Evolutionary conservation across 208 protist species (phyloP).

Genomic region (Leishmania aethiopica): DNA sequence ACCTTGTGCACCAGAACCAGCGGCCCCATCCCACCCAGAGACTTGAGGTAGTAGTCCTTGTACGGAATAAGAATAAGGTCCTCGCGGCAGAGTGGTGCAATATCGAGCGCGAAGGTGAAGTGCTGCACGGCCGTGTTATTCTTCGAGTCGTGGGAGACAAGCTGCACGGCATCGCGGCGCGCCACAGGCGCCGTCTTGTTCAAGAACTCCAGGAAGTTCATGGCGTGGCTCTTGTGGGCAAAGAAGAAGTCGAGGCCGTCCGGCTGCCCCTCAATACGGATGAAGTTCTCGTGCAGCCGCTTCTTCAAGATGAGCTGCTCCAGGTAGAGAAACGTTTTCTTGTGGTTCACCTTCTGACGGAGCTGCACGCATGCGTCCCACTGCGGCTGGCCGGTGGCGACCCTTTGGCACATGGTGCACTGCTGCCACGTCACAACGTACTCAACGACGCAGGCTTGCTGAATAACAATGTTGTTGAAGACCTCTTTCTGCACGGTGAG

Average conservation of each 20-base stretch:
- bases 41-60: constrained; percentile 80
- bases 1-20: constrained; percentile 95
- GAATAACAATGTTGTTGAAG: constrained; percentile 95
- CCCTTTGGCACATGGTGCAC: constrained; percentile 97
- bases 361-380: constrained; percentile 98
- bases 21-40: constrained; percentile 90
- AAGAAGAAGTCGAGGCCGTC: constrained; percentile 99
- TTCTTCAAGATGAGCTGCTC: constrained; percentile 99
- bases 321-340: constrained; percentile 98
- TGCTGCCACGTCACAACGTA: constrained; percentile 97
- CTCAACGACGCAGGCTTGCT: constrained; percentile 98
- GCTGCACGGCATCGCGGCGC: constrained; percentile 93
- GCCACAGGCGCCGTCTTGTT: constrained; percentile 91
- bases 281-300: constrained; percentile 94
- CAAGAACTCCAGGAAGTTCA: constrained; percentile 98
- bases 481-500: constrained; percentile 99
- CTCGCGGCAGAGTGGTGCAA: constrained; percentile 97
- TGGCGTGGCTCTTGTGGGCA: constrained; percentile 93
- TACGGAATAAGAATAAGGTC: constrained; percentile 95
- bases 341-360: constrained; percentile 98
- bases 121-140: constrained; percentile 98
- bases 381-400: constrained; percentile 96
- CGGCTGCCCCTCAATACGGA: constrained; percentile 94
- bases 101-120: constrained; percentile 97
- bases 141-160: constrained; percentile 98